A percentile compares a stretch with the other conserved stretches of the same genome.
These are phyloP conservation scores for Colletotrichum godetiae DNA, from an alignment of 2,329 filamentous ascomycete genomes.

Conservation along the genomic window DNA sequence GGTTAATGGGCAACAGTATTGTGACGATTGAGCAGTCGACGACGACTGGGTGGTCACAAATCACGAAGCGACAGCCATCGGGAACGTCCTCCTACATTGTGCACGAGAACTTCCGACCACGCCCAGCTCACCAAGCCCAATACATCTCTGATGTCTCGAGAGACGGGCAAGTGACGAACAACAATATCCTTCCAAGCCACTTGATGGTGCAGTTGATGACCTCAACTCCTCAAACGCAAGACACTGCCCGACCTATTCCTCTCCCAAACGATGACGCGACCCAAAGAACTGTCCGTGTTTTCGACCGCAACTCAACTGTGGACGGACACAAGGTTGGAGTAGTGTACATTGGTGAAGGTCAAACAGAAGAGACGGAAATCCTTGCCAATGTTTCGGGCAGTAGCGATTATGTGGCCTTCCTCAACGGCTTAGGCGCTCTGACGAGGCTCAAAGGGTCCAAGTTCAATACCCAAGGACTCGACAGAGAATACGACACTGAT, in stretches of 20 bases:
- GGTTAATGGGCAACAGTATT: constrained; percentile 80
- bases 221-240: constrained; percentile 67
- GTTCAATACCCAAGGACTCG: constrained; percentile 94
- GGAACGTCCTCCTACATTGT: constrained; percentile 71
- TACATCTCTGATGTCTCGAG: constrained; percentile 59
- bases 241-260: constrained; percentile 76
- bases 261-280: constrained; percentile 78
- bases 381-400: constrained; percentile 89
- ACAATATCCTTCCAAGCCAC: constrained; percentile 78
- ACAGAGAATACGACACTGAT: constrained; percentile 80
- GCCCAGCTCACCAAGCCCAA: constrained; percentile 66
- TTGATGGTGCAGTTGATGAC: constrained; percentile 77
- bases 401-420: constrained; percentile 86
- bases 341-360: constrained; percentile 90
- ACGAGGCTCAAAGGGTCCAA: constrained; percentile 83
- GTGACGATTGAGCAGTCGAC: constrained; percentile 79
- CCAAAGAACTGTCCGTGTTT: constrained; percentile 79
- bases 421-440: constrained; percentile 84
- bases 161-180: constrained; percentile 64
- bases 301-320: constrained; percentile 89
- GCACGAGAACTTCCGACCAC: constrained; percentile 68
- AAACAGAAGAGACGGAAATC: constrained; percentile 85
- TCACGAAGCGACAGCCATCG: constrained; percentile 79
- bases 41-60: constrained; percentile 74
- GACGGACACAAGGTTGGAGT: constrained; percentile 97